These are phyloP conservation scores for Starmerella bombicola DNA, from an alignment of 805 yeast species.

Conservation along the genomic window DNA sequence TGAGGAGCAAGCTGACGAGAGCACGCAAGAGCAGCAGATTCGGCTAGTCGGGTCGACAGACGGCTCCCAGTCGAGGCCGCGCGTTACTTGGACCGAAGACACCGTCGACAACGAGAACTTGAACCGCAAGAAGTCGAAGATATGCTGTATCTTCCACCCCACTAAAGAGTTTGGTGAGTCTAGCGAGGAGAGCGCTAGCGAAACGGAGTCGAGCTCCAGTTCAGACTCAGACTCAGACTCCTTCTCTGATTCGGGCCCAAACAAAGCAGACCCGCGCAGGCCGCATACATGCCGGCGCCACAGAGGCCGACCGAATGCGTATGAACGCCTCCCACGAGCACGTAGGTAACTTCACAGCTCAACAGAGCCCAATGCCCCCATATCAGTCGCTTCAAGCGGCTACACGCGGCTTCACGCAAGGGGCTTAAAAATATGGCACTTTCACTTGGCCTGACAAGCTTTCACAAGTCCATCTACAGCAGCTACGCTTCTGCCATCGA, in stretches of 20 bases:
- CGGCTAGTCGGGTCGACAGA: constrained; percentile 14
- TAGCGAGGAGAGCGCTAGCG: constrained; percentile 23
- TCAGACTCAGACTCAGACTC: constrained; percentile 20
- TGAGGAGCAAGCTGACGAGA: neutral
- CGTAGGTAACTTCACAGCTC: too few species aligned
- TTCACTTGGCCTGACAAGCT: too few species aligned
- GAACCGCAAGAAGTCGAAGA: constrained; percentile 79
- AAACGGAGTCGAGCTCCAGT: constrained; percentile 22
- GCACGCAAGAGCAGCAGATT: constrained; percentile 3
- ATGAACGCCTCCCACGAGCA: constrained; percentile 55
- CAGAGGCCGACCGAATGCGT: constrained; percentile 57
- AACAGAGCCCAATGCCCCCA: too few species aligned
- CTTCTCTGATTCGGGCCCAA: constrained; percentile 33
- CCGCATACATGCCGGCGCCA: constrained; percentile 24
- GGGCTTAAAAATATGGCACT: too few species aligned
- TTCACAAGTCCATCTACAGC: too few species aligned
- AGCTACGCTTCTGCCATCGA: too few species aligned
- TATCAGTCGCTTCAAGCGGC: too few species aligned
- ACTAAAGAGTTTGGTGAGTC: constrained; percentile 31
- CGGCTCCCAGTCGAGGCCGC: constrained; percentile 23
- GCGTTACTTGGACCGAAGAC: constrained; percentile 74
- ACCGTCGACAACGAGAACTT: constrained; percentile 82
- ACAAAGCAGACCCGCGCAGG: constrained; percentile 9
- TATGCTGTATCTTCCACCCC: constrained; percentile 54
- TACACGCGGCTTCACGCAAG: too few species aligned